Evolutionary conservation across 768 basidiomycete species (phyloP), one percentile per base, ranked within the genome.

Genomic region (Tylopilus vinaceipallidus): DNA sequence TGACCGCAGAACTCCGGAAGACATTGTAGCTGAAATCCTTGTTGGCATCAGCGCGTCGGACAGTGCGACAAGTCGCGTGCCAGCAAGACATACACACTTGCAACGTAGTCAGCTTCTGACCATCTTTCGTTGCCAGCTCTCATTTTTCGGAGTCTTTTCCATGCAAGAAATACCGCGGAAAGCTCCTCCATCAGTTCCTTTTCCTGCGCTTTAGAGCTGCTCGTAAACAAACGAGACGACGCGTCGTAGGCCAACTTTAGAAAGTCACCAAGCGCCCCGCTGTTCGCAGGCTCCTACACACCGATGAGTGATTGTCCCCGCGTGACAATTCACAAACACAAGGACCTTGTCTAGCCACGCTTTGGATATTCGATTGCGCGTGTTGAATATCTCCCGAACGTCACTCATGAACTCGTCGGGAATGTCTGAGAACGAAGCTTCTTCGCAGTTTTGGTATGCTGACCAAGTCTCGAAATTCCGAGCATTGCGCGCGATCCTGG

Each of bases 71-170:
- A 12, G 19, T 13, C 7, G 23, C 30, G 29, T n/a, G n/a, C n/a
- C 11, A 17, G 2, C 24, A 11, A 43, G 47, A 63, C 78, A 42
- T 60, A 82, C 78, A 81, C 78, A 42, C 76, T 77, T n/a, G 74
- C 72, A 14, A 72, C 78, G 49, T 72, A 80, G 52, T 81, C 81
- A 1, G 79, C 77, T 54, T 82, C 80, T 3, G 76, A 78, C 66
- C 72, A 75, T 56, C 70, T 79, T 45, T 78, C 74, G 17, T 70
- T 71, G 6, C 72, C 71, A 6, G 61, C 61, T n/a, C 63, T 71
- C 76, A 81, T 78, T 47, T 60, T 64, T 9, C 62, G 58, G 7
- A 79, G 64, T 32, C 68, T 69, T 23, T 70, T 66, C 78, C 78
- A 81, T 14, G 77, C 75, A 4, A 64, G 62, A 43, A 71, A 75